phyloP scores from a whole-genome alignment of 768 basidiomycete genomes.

The Phaffia tasmanica region DNA sequence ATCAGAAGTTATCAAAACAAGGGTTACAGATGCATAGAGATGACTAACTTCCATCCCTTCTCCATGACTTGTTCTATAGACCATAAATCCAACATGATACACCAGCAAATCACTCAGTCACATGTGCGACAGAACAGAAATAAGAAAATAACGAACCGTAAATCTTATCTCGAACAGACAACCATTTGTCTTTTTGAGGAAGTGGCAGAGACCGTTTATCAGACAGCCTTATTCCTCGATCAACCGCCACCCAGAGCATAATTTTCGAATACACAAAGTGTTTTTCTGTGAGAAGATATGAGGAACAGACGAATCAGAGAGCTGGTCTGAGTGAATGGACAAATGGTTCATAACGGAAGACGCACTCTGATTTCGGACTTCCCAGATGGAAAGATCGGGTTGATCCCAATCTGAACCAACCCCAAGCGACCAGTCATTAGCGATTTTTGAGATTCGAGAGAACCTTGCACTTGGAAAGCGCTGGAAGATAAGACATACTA shows the following conservation, averaged over 20 bases:
- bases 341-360: no score
- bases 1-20: not conserved
- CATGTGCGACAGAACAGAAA: not conserved
- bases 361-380: slow-evolving; percentile 16
- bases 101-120: not conserved
- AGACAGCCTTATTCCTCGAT: slow-evolving; percentile 83
- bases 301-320: no score
- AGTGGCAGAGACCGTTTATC: slow-evolving; percentile 84
- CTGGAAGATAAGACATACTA: no score
- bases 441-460: no score
- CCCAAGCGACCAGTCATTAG: no score
- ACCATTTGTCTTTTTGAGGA: slow-evolving; percentile 50
- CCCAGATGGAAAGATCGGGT: slow-evolving; percentile 60
- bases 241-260: slow-evolving; percentile 90
- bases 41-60: slow-evolving; percentile 60
- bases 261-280: slow-evolving; percentile 43
- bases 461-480: no score
- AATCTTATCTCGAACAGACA: slow-evolving; percentile 60
- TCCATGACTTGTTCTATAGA: slow-evolving; percentile 63
- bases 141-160: slow-evolving; percentile 45
- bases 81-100: not conserved
- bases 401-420: slow-evolving; percentile 62
- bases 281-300: not conserved
- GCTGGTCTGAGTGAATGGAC: no score
- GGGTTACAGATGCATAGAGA: slow-evolving; percentile 9